These are phyloP conservation scores for Stephanocyclus meneghinianus DNA, from an alignment of 352 stramenopile species.

Conservation along the genomic window DNA sequence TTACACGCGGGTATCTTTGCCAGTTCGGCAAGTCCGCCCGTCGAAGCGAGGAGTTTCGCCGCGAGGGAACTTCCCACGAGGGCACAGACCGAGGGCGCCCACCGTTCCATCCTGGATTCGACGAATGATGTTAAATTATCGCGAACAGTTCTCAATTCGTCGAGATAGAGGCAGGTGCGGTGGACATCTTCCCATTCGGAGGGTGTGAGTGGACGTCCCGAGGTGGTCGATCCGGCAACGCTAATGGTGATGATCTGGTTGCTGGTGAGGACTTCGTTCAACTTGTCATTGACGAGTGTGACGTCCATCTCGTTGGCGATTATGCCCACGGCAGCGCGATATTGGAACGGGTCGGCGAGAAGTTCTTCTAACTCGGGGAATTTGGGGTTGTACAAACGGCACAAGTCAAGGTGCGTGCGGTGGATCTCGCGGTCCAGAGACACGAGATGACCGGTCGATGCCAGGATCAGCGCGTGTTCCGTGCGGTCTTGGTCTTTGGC, in stretches of 20 bases:
- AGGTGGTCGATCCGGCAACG: constrained; percentile 90
- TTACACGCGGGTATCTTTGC: constrained; percentile 96
- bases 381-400: constrained; percentile 88
- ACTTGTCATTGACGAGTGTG: constrained; percentile 85
- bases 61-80: constrained; percentile 93
- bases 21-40: constrained; percentile 91
- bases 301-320: constrained; percentile 86
- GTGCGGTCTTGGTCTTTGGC: constrained; percentile 57
- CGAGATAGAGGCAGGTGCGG: constrained; percentile 85
- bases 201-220: constrained; percentile 83
- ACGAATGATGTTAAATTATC: constrained; percentile 67
- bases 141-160: constrained; percentile 84
- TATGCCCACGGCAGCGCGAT: constrained; percentile 84
- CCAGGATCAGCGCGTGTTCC: constrained; percentile 64
- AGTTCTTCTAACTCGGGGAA: constrained; percentile 94
- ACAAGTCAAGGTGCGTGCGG: constrained; percentile 87
- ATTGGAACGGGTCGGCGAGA: constrained; percentile 90
- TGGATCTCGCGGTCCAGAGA: constrained; percentile 90
- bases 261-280: constrained; percentile 89
- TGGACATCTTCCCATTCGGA: constrained; percentile 85
- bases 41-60: constrained; percentile 91
- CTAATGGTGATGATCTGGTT: constrained; percentile 93
- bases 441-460: constrained; percentile 88
- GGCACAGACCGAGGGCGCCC: constrained; percentile 63
- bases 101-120: constrained; percentile 59